phyloP scores from a whole-genome alignment of 257 asterid species.

The Capsicum baccatum region DNA sequence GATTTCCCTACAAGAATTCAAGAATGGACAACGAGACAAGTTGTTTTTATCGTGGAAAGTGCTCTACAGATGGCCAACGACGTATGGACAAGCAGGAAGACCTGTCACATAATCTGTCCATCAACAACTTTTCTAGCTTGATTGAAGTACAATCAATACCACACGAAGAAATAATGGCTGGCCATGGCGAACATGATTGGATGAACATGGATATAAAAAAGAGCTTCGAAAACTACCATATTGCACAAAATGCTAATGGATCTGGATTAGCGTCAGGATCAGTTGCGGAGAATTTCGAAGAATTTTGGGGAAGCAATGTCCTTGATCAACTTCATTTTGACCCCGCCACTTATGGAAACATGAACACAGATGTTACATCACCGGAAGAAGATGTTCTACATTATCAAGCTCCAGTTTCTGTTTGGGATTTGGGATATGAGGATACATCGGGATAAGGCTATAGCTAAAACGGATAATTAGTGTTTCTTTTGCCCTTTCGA shows the following conservation, averaged over 20 bases:
- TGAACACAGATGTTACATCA: constrained; percentile 33
- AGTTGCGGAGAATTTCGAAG: constrained; percentile 27
- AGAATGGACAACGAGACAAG: constrained; percentile 34
- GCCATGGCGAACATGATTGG: constrained; percentile 35
- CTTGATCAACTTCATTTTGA: constrained; percentile 30
- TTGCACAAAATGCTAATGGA: background rate
- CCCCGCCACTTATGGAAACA: background rate
- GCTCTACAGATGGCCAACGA: background rate
- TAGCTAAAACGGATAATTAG: background rate
- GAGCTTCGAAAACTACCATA: background rate
- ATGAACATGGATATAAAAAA: constrained; percentile 31
- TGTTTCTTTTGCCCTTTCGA: background rate
- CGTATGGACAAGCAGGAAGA: background rate
- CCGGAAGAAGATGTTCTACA: constrained; percentile 34
- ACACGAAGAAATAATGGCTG: constrained; percentile 20
- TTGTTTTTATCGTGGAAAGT: background rate
- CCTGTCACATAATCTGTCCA: background rate
- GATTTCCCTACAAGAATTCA: constrained; percentile 42
- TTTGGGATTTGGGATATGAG: constrained; percentile 58
- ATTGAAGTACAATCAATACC: background rate
- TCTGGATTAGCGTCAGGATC: background rate
- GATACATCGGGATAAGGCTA: constrained; percentile 26
- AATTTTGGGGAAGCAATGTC: constrained; percentile 42
- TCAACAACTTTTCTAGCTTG: background rate
- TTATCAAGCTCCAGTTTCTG: constrained; percentile 43